Evolutionary conservation across 2,329 filamentous ascomycete species (phyloP).

Genomic region (Hymenotorrendiella dingleyae): DNA sequence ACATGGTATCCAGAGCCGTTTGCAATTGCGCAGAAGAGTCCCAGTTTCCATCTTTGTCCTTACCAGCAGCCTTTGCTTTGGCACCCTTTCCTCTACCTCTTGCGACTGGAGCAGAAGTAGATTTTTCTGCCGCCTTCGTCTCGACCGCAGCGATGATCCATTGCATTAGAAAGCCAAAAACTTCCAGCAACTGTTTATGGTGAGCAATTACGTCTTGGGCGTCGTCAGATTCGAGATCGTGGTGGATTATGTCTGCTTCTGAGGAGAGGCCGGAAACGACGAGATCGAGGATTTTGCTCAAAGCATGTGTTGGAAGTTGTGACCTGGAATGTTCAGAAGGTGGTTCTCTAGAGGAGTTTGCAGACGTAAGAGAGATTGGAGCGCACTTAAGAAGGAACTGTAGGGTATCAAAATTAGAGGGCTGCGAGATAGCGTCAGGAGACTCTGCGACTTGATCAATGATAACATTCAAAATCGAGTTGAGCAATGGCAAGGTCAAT

Average conservation of each 20-base stretch:
- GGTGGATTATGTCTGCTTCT: constrained; percentile 78
- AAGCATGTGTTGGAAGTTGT: constrained; percentile 69
- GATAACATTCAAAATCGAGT: constrained; percentile 82
- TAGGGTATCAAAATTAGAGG: constrained; percentile 80
- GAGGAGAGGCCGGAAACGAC: constrained; percentile 79
- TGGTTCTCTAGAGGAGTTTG: constrained; percentile 36
- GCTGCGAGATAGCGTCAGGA: constrained; percentile 78
- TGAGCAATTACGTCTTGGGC: constrained; percentile 78
- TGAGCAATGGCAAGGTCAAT: constrained; percentile 67
- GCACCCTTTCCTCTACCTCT: constrained; percentile 71
- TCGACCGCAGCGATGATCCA: constrained; percentile 96
- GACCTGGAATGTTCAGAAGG: constrained; percentile 60
- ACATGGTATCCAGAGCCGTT: constrained; percentile 86
- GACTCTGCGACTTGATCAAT: constrained; percentile 88
- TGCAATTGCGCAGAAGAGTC: constrained; percentile 86
- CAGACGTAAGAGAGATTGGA: constrained; percentile 43
- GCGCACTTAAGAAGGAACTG: constrained; percentile 96
- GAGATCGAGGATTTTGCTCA: constrained; percentile 90
- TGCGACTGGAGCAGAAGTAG: constrained; percentile 62
- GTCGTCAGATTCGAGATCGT: constrained; percentile 85
- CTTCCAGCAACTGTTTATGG: constrained; percentile 87
- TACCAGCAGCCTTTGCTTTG: constrained; percentile 57
- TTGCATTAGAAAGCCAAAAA: constrained; percentile 89
- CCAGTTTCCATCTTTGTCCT: constrained; percentile 69
- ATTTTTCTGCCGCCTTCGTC: constrained; percentile 86